A percentile compares a stretch with the other conserved stretches of the same genome.
Conservation (phyloP, 768 basidiomycete species). For the Tulasnella sp. region DNA sequence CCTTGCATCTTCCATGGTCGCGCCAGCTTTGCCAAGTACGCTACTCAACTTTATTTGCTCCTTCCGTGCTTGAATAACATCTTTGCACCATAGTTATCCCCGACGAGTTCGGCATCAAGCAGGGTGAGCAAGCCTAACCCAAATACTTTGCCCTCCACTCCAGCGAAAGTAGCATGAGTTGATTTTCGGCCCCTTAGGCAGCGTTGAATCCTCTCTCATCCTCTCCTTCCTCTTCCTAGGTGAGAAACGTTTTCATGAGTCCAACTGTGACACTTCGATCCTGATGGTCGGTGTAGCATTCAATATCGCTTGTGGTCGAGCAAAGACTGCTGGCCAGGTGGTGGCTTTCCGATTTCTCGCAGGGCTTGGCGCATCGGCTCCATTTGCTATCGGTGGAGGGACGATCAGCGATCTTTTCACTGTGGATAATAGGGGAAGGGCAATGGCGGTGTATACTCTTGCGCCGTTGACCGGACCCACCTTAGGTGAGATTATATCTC, state of each 20-base stretch:
- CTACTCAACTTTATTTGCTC: neutral
- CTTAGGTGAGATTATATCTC: no score
- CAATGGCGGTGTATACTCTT: constrained; percentile 10
- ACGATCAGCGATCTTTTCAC: constrained; percentile 25
- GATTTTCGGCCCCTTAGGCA: constrained; percentile 22
- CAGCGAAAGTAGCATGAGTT: no score
- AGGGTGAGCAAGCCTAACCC: neutral
- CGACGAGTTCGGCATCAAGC: constrained; percentile 42
- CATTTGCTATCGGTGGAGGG: constrained; percentile 58
- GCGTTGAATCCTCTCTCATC: constrained; percentile 42
- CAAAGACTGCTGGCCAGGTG: constrained; percentile 41
- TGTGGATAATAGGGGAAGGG: constrained; percentile 24
- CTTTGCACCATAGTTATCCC: no score
- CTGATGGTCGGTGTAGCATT: constrained; percentile 6
- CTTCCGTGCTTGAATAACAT: no score
- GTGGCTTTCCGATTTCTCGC: constrained; percentile 60
- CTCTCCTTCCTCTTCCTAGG: no score
- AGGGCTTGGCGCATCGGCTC: constrained; percentile 64
- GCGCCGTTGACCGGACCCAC: constrained; percentile 5
- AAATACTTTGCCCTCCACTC: neutral
- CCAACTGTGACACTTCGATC: no score
- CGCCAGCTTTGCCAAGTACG: constrained; percentile 39
- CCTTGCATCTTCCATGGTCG: constrained; percentile 63
- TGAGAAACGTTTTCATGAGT: no score
- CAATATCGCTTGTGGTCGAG: constrained; percentile 56